Conservation (phyloP, 768 basidiomycete species). For the Floccularia luteovirens region DNA sequence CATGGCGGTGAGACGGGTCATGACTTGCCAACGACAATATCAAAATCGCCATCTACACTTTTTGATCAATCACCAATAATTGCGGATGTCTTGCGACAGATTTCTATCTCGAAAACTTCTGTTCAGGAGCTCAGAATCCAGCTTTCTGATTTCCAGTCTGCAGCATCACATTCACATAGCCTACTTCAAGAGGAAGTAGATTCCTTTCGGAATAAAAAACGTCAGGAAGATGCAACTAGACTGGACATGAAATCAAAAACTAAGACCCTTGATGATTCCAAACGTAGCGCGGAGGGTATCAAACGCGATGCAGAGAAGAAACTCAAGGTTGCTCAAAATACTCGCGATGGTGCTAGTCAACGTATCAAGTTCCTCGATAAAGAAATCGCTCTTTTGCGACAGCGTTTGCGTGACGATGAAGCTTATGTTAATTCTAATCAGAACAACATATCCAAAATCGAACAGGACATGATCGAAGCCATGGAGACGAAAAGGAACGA, state of each 20-base stretch:
- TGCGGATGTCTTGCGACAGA: conserved; percentile 69
- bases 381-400: conserved; percentile 50
- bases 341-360: conserved; percentile 54
- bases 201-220: conserved; percentile 64
- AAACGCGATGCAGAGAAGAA: conserved; percentile 87
- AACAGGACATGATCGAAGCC: conserved; percentile 44
- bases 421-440: conserved; percentile 38
- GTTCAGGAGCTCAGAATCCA: conserved; percentile 67
- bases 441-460: conserved; percentile 36
- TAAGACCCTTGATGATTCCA: conserved; percentile 81
- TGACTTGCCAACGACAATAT: conserved; percentile 19
- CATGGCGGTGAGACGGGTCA: no score
- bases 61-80: conserved; percentile 66
- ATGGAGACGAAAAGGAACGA: conserved; percentile 54
- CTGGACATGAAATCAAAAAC: conserved; percentile 77
- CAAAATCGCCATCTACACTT: conserved; percentile 31
- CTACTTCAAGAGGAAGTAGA: conserved; percentile 70
- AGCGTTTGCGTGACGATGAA: conserved; percentile 48
- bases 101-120: conserved; percentile 50
- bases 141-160: conserved; percentile 50
- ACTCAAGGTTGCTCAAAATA: conserved; percentile 58
- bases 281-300: conserved; percentile 71
- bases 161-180: conserved; percentile 51
- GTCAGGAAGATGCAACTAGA: conserved; percentile 74
- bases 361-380: conserved; percentile 52